A percentile compares a stretch with the other conserved stretches of the same genome.
Conservation (phyloP, 257 asterid genomes). For the Solanum clarkiae region DNA sequence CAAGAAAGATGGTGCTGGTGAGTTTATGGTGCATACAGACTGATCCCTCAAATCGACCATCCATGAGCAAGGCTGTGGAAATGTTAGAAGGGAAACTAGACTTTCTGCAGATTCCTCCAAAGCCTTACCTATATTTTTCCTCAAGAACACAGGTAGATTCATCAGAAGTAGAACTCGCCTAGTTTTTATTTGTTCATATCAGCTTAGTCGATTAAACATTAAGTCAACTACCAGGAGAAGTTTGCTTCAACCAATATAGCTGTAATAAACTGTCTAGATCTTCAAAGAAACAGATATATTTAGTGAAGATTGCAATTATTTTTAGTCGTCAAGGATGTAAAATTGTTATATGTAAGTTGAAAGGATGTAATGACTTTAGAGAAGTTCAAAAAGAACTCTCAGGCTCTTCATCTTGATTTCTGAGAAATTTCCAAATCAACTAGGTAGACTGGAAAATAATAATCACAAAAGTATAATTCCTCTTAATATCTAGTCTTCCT, state of each 20-base stretch:
- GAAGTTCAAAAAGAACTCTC: background rate
- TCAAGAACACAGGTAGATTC: background rate
- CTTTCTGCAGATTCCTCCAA: conserved; percentile 18
- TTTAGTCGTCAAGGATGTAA: background rate
- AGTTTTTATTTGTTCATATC: background rate
- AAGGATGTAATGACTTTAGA: background rate
- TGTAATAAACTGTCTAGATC: no score
- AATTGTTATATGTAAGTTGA: background rate
- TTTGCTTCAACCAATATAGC: no score
- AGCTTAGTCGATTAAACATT: no score
- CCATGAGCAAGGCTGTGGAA: conserved; percentile 19
- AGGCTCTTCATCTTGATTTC: background rate
- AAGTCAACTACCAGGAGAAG: no score
- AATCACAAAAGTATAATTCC: background rate
- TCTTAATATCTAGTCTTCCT: background rate
- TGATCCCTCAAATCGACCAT: conserved; percentile 10
- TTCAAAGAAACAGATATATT: background rate
- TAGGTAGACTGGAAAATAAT: background rate
- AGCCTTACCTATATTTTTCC: conserved; percentile 9
- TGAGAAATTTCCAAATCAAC: background rate
- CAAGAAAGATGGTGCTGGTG: conserved; percentile 17
- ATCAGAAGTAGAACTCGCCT: background rate
- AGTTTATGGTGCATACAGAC: conserved; percentile 38
- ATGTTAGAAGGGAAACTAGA: conserved; percentile 21
- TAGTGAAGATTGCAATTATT: background rate